Evolutionary conservation across 2,329 filamentous ascomycete genomes (phyloP).

Genomic region (Whalleya microplaca): DNA sequence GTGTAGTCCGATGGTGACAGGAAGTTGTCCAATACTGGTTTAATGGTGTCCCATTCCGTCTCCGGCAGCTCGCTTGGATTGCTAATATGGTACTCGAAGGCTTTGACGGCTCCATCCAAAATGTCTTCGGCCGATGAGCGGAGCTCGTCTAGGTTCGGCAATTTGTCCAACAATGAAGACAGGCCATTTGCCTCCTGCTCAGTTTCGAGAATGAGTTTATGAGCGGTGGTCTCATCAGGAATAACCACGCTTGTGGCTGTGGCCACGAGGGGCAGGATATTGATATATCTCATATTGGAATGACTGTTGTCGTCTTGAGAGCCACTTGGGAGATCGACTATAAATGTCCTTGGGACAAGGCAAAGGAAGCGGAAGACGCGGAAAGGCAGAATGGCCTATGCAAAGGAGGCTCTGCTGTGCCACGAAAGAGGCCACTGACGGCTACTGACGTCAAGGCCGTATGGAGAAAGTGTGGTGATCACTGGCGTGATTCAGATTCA

Average conservation of each 20-base stretch:
- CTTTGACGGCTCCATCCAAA: conserved; percentile 16
- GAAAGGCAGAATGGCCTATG: neutral
- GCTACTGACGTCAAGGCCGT: conserved; percentile 18
- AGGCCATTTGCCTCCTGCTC: conserved; percentile 19
- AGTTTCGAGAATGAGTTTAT: conserved; percentile 30
- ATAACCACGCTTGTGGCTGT: conserved; percentile 30
- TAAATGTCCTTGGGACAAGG: neutral
- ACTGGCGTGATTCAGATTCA: neutral
- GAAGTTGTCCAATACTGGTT: conserved; percentile 26
- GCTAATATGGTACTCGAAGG: conserved; percentile 21
- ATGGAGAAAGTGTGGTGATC: neutral
- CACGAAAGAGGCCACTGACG: conserved; percentile 3
- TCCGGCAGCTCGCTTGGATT: conserved; percentile 17
- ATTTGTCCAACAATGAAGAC: conserved; percentile 26
- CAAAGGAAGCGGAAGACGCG: neutral
- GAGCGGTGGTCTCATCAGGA: conserved; percentile 35
- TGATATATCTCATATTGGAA: conserved; percentile 30
- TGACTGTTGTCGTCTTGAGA: neutral
- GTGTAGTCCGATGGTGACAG: conserved; percentile 14
- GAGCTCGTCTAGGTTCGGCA: conserved; percentile 19
- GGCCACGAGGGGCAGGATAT: conserved; percentile 29
- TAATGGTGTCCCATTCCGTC: conserved; percentile 11
- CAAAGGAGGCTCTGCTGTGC: conserved; percentile 8
- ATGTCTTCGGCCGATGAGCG: conserved; percentile 18
- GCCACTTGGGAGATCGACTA: neutral